These are phyloP conservation scores for Lactarius tabidus DNA, from an alignment of 768 basidiomycete genomes.

Conservation along the genomic window DNA sequence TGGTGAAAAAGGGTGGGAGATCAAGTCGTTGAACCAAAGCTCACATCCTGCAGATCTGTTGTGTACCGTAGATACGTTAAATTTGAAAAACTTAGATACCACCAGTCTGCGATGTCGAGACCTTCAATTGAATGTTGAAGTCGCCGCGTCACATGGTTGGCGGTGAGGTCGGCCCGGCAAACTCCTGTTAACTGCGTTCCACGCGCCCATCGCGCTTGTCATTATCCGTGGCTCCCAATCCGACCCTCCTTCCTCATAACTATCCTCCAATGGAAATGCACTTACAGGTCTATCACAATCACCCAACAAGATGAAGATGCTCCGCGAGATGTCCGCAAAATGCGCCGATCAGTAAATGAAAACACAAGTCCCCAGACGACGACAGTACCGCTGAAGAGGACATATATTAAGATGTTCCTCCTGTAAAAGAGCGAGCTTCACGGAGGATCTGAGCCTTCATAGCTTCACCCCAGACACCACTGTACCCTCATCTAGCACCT, in stretches of 20 bases:
- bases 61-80: too few relatives aligned
- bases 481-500: neutral
- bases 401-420: neutral
- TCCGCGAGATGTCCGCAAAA: constrained; percentile 40
- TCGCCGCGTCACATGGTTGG: too few relatives aligned
- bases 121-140: too few relatives aligned
- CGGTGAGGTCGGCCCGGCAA: too few relatives aligned
- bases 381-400: constrained; percentile 54
- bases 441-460: neutral
- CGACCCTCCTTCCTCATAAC: constrained; percentile 28
- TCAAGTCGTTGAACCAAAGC: too few relatives aligned
- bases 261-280: constrained; percentile 35
- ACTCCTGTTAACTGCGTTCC: too few relatives aligned
- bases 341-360: constrained; percentile 36
- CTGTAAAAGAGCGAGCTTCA: neutral
- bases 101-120: too few relatives aligned
- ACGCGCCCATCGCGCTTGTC: constrained; percentile 55
- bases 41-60: too few relatives aligned
- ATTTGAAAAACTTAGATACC: too few relatives aligned
- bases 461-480: neutral
- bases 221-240: constrained; percentile 55
- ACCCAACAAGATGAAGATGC: constrained; percentile 59
- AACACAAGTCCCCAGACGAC: constrained; percentile 36
- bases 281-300: constrained; percentile 42
- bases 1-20: too few relatives aligned